Evolutionary conservation across 495 filamentous ascomycete species (phyloP).

Genomic region (Evernia prunastri): DNA sequence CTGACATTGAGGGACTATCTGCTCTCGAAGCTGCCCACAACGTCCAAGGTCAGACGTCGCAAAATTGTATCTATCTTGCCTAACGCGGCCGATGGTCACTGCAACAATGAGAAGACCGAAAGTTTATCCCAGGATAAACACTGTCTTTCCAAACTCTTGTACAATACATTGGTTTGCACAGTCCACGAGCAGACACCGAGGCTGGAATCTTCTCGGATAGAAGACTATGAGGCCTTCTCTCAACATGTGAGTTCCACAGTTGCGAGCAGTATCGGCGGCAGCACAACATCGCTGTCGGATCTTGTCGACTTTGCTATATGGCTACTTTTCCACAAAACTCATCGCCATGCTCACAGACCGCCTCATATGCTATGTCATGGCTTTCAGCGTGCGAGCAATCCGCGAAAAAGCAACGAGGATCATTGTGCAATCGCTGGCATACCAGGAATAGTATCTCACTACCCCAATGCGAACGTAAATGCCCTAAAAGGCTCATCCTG

Average conservation of each 20-base stretch:
- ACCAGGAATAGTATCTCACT: slow-evolving; percentile 47
- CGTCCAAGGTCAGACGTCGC: slow-evolving; percentile 47
- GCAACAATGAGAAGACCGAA: not conserved
- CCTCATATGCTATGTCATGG: slow-evolving; percentile 76
- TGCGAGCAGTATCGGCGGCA: slow-evolving; percentile 9
- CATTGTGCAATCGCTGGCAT: slow-evolving; percentile 38
- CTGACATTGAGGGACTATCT: slow-evolving; percentile 68
- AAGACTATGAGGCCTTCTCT: slow-evolving; percentile 61
- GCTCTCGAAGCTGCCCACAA: slow-evolving; percentile 43
- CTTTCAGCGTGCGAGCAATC: slow-evolving; percentile 44
- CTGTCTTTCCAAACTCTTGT: slow-evolving; percentile 35
- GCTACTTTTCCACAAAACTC: slow-evolving; percentile 57
- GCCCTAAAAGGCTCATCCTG: slow-evolving; percentile 65
- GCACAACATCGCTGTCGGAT: slow-evolving; percentile 38
- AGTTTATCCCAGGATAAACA: not conserved
- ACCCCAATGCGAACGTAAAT: slow-evolving; percentile 64
- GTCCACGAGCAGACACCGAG: slow-evolving; percentile 31
- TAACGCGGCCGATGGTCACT: not conserved
- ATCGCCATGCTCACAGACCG: slow-evolving; percentile 44
- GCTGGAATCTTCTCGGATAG: slow-evolving; percentile 39
- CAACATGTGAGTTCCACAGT: slow-evolving; percentile 39
- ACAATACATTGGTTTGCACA: slow-evolving; percentile 60
- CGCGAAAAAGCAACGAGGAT: slow-evolving; percentile 26
- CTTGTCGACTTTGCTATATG: slow-evolving; percentile 80
- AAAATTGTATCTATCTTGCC: slow-evolving; percentile 37